Conservation (phyloP, 2,329 filamentous ascomycete species). For the Monosporascus cannonballus region DNA sequence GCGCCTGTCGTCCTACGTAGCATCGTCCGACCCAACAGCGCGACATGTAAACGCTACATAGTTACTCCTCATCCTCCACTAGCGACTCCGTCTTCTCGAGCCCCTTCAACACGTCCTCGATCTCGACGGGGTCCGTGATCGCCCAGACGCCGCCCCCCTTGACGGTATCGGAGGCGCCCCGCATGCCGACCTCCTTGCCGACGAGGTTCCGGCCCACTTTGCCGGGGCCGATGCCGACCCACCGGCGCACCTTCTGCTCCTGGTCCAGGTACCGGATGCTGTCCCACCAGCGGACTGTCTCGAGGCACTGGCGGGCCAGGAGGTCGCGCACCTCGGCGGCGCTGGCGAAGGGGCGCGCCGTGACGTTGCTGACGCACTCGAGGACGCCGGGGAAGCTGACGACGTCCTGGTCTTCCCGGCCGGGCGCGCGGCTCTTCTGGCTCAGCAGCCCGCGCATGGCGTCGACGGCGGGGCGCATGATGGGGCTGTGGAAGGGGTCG, state of each 20-base stretch:
- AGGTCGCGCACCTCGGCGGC: conserved; percentile 72
- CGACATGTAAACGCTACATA: neutral
- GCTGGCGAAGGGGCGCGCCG: conserved; percentile 68
- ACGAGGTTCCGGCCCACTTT: conserved; percentile 92
- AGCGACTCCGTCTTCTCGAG: conserved; percentile 58
- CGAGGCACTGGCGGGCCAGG: conserved; percentile 74
- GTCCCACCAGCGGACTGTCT: conserved; percentile 93
- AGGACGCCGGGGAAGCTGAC: conserved; percentile 69
- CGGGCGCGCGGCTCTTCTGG: conserved; percentile 47
- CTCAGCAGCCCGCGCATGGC: conserved; percentile 66
- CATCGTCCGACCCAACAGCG: too few species aligned
- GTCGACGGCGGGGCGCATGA: conserved; percentile 79
- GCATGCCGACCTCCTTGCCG: conserved; percentile 90
- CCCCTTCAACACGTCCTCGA: conserved; percentile 61
- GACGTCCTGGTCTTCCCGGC: conserved; percentile 53
- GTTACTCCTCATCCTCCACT: conserved; percentile 40
- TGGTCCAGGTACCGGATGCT: conserved; percentile 86
- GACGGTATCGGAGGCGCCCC: conserved; percentile 60
- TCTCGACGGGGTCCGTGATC: conserved; percentile 72
- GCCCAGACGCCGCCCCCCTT: conserved; percentile 93
- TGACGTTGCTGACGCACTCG: conserved; percentile 82
- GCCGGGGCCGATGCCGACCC: conserved; percentile 88
- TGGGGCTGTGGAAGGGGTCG: conserved; percentile 82
- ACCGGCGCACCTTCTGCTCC: conserved; percentile 71
- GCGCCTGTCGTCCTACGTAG: too few species aligned